Percentiles rank a stretch among this genome's conserved stretches.
Evolutionary conservation across 495 filamentous ascomycete species (phyloP).

Genomic region (Penicillium mononematosum): DNA sequence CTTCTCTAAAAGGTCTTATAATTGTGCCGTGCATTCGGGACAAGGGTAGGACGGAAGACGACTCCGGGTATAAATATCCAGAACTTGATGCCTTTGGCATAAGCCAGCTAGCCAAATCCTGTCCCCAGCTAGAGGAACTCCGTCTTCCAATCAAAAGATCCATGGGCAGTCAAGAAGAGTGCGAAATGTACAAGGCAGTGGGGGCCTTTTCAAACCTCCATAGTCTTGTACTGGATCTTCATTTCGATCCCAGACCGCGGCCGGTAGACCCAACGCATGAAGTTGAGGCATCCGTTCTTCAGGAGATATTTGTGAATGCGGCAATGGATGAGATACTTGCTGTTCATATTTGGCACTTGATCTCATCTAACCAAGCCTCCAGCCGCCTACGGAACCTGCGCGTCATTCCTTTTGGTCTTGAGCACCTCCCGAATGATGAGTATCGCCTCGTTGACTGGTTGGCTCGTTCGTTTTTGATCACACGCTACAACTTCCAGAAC

Average conservation of each 20-base stretch:
- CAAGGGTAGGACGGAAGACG: no score
- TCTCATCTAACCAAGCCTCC: neutral
- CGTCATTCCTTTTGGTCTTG: neutral
- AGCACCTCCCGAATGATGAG: neutral
- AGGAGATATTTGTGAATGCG: conserved; percentile 3
- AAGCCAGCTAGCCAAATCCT: neutral
- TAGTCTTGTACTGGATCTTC: neutral
- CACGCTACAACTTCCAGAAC: neutral
- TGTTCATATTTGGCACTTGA: conserved; percentile 11
- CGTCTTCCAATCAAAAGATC: neutral
- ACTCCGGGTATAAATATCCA: neutral
- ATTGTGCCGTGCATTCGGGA: neutral
- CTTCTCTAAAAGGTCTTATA: conserved; percentile 14
- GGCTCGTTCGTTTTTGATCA: conserved; percentile 1
- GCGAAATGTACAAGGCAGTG: conserved; percentile 1
- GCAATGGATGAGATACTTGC: conserved; percentile 12
- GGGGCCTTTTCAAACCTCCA: neutral
- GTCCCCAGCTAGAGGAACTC: neutral
- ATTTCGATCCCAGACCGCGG: neutral
- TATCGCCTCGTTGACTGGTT: neutral
- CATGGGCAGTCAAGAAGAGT: neutral
- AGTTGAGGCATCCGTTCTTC: neutral
- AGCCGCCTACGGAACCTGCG: neutral
- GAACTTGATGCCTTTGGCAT: neutral
- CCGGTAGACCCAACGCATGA: no score